These are phyloP conservation scores for Ambrosiella cleistominuta DNA, from an alignment of 2,329 filamentous ascomycete genomes.

Conservation along the genomic window DNA sequence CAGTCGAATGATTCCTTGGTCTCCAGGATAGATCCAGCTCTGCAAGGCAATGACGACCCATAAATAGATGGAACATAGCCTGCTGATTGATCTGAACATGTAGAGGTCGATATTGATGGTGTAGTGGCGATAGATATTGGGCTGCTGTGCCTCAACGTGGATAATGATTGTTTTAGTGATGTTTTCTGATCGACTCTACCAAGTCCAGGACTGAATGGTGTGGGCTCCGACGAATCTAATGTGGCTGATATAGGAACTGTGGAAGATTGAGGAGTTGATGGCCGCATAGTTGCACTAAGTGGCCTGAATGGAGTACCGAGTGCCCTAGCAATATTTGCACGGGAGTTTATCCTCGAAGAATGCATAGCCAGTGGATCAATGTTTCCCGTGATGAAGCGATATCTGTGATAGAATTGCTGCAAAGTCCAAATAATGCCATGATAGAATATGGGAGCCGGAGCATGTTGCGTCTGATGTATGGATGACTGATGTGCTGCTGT, in stretches of 20 bases:
- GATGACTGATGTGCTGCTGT: background rate
- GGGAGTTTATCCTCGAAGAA: background rate
- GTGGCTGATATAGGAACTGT: background rate
- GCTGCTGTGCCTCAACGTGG: conserved; percentile 23
- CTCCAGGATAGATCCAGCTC: background rate
- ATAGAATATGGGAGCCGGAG: background rate
- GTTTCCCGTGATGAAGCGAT: background rate
- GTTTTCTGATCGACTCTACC: background rate
- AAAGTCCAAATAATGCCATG: background rate
- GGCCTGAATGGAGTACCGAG: background rate
- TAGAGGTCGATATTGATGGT: background rate
- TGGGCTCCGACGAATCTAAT: background rate
- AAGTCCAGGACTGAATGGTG: background rate
- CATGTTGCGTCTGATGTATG: background rate
- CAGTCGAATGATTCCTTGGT: conserved; percentile 44
- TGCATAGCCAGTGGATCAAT: background rate
- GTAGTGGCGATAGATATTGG: background rate
- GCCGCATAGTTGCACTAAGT: background rate
- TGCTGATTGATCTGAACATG: background rate
- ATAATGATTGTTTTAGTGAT: conserved; percentile 34
- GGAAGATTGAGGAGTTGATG: background rate
- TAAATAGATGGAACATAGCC: background rate
- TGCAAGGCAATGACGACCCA: background rate
- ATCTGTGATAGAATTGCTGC: background rate
- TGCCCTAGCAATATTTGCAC: background rate